A percentile compares a stretch with the other conserved stretches of the same genome.
These are phyloP conservation scores for Tylopilus sp. DNA, from an alignment of 768 basidiomycete species.

Conservation along the genomic window DNA sequence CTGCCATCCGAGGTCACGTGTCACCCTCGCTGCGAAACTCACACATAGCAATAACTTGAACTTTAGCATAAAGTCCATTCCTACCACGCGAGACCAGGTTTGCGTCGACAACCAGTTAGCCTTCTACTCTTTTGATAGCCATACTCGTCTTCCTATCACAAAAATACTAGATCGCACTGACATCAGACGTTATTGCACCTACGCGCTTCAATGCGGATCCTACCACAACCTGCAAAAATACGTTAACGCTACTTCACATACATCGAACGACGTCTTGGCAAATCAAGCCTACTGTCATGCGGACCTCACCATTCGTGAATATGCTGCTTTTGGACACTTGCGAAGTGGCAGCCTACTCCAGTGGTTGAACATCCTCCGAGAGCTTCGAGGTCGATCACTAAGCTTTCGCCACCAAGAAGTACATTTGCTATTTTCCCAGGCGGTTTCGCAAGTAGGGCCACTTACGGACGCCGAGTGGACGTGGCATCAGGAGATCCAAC, in stretches of 20 bases:
- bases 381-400: slow-evolving; percentile 36
- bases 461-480: slow-evolving; percentile 13
- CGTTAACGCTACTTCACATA: slow-evolving; percentile 34
- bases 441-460: slow-evolving; percentile 42
- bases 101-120: slow-evolving; percentile 35
- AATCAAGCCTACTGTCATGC: slow-evolving; percentile 39
- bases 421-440: slow-evolving; percentile 40
- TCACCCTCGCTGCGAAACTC: slow-evolving; percentile 20
- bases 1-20: slow-evolving; percentile 14
- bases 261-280: slow-evolving; percentile 42
- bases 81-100: slow-evolving; percentile 8
- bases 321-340: slow-evolving; percentile 40
- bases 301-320: slow-evolving; percentile 42
- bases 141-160: slow-evolving; percentile 10
- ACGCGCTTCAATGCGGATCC: slow-evolving; percentile 29
- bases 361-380: slow-evolving; percentile 48
- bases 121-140: slow-evolving; percentile 30
- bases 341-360: slow-evolving; percentile 44
- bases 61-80: slow-evolving; percentile 16
- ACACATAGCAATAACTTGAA: slow-evolving; percentile 16
- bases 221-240: slow-evolving; percentile 39
- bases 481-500: slow-evolving; percentile 41
- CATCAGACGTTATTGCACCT: slow-evolving; percentile 28
- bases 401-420: slow-evolving; percentile 40
- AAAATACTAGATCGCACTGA: slow-evolving; percentile 8